These are phyloP conservation scores for Linnemannia hyalina DNA, from an alignment of 192 early-diverging fungal species.

Conservation along the genomic window DNA sequence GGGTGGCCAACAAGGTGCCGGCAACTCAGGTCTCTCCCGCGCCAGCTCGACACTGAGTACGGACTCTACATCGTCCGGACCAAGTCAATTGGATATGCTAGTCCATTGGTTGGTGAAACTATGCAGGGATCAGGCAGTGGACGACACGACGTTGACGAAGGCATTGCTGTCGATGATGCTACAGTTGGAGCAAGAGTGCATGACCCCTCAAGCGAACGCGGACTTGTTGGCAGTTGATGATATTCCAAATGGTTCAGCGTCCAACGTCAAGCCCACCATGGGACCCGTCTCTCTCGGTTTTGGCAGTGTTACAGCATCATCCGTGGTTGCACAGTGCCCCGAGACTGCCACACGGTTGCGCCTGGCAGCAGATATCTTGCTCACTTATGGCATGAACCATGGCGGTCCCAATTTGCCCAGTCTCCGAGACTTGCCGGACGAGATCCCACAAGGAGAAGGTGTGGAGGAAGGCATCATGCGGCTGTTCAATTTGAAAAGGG, in stretches of 20 bases:
- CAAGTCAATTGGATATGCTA: slow-evolving; percentile 40
- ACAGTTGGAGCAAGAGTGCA: slow-evolving; percentile 46
- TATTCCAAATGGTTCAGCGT: not conserved
- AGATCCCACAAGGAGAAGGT: slow-evolving; percentile 50
- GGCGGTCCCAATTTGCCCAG: slow-evolving; percentile 16
- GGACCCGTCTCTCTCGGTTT: slow-evolving; percentile 23
- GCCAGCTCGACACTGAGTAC: slow-evolving; percentile 2
- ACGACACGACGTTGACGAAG: slow-evolving; percentile 58
- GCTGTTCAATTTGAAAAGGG: slow-evolving; percentile 10
- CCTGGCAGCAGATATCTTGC: slow-evolving; percentile 42
- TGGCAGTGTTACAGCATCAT: slow-evolving; percentile 28
- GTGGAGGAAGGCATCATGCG: slow-evolving; percentile 33
- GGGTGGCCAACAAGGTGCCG: not conserved
- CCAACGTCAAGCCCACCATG: not conserved
- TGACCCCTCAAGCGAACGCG: slow-evolving; percentile 19
- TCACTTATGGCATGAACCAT: slow-evolving; percentile 35
- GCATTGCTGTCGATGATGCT: slow-evolving; percentile 56
- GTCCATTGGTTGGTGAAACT: slow-evolving; percentile 58
- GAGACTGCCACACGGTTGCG: slow-evolving; percentile 40
- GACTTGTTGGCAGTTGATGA: slow-evolving; percentile 4
- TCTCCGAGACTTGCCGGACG: slow-evolving; percentile 28
- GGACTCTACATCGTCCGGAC: not conserved
- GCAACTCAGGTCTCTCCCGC: not conserved
- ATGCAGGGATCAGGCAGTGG: slow-evolving; percentile 57
- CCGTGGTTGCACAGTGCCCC: slow-evolving; percentile 24